Base-by-base conservation (phyloP, 495 filamentous ascomycete genomes). In the Hypoxylon intermedium region DNA sequence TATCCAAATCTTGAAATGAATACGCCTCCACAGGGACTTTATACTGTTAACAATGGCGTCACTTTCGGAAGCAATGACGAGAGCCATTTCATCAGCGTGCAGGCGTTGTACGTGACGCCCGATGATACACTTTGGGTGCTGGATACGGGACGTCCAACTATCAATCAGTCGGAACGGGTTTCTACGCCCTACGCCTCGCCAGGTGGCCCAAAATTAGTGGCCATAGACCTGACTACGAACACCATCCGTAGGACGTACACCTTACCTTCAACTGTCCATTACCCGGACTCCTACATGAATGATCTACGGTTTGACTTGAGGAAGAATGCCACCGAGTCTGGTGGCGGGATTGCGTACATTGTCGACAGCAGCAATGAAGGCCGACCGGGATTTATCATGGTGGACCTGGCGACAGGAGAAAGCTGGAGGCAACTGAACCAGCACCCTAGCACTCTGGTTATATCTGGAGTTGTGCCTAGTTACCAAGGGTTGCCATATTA, bases 251-350 rank as follows among this genome's bases (percentile, higher is more conserved):
- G 53, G 23, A 75, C 74, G 5, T 75, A 69, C 52, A 74, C 72
- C 3, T 72, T 77, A 43, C 72, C 74, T 0, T 13, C 69, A 1
- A 60, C 43, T 6, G 74, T 77, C 5, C 72, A 74, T 42, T 72
- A 67, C 41, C 67, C 73, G 24, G 75, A 77, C 41, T 70, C 65
- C 6, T 77, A 74, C 48, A 67, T 77, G 58, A 77, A 77, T 49
- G 76, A 79, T 23, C 16, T 79, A 1, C 71, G 75, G 34, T 76
- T 77, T 41, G 75, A 78, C 42, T 63, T 78, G n/a, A 68, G 70
- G 28, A 6, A 69, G 9, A 72, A 74, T 34, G 41, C 63, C 24
- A 71, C 70, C 9, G 66, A 60, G 20, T 73, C 75, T 9, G 72
- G 71, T 12, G 53, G 66, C 13, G 74, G 75, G 18, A 72, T 76